phyloP scores from a whole-genome alignment of 2,329 filamentous ascomycete species.

The Aureobasidium subglaciale region DNA sequence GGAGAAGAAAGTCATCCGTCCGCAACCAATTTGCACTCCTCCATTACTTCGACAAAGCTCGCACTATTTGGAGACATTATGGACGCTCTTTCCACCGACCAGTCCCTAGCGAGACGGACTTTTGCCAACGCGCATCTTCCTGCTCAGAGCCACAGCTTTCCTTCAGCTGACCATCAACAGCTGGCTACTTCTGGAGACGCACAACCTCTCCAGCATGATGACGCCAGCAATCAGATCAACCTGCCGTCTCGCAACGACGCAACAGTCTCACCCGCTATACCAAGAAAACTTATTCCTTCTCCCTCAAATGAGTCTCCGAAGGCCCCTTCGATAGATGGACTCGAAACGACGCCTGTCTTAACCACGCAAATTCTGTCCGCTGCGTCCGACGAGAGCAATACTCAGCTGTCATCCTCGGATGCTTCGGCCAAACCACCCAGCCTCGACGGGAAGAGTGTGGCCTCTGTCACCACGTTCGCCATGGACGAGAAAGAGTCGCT shows the following conservation, averaged over 20 bases:
- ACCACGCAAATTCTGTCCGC: slow-evolving; percentile 1
- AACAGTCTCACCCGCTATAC: background rate
- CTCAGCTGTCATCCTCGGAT: slow-evolving; percentile 46
- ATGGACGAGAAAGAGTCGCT: slow-evolving; percentile 94
- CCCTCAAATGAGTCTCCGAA: background rate
- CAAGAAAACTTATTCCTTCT: background rate
- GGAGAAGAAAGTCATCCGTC: slow-evolving; percentile 1
- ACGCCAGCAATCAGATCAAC: background rate
- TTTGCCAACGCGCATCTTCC: slow-evolving; percentile 63
- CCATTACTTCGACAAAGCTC: slow-evolving; percentile 17
- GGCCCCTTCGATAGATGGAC: background rate
- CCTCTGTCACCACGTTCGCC: slow-evolving; percentile 90
- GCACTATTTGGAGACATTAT: slow-evolving; percentile 22
- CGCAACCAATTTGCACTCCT: slow-evolving; percentile 9
- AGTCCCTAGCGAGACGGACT: slow-evolving; percentile 48
- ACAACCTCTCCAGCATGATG: slow-evolving; percentile 15
- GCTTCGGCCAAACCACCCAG: slow-evolving; percentile 77
- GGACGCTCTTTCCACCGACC: slow-evolving; percentile 28
- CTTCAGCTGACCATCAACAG: slow-evolving; percentile 24
- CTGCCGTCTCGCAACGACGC: background rate
- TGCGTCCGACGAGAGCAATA: slow-evolving; percentile 36
- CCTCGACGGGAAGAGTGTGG: slow-evolving; percentile 87
- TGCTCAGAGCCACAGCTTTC: background rate
- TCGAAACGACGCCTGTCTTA: slow-evolving; percentile 2
- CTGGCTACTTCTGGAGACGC: slow-evolving; percentile 36